Evolutionary conservation across 306 rosid genomes (phyloP).

Genomic region (Lablab purpureus): DNA sequence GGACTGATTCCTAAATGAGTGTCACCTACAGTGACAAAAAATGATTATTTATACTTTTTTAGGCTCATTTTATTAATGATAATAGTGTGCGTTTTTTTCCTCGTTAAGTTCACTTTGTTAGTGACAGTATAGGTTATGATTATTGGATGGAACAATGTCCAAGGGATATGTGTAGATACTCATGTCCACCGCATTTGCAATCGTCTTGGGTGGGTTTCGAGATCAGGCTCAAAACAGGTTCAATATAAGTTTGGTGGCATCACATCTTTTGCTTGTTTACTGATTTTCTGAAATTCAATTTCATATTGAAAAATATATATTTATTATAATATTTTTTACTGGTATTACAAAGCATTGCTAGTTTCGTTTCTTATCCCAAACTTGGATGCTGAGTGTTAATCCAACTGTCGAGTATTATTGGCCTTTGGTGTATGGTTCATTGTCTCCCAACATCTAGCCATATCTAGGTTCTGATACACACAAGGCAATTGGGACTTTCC

Average conservation of each 20-base stretch:
- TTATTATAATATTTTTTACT: too few relatives aligned
- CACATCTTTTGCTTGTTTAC: slow-evolving; percentile 19
- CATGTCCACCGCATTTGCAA: slow-evolving; percentile 95
- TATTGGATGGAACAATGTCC: slow-evolving; percentile 90
- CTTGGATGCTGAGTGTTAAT: too few relatives aligned
- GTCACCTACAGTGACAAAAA: background rate
- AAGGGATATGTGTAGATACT: slow-evolving; percentile 96
- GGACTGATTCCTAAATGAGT: background rate
- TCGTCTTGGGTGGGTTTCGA: slow-evolving; percentile 91
- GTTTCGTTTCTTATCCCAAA: too few relatives aligned
- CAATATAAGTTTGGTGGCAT: slow-evolving; percentile 27
- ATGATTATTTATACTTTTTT: background rate
- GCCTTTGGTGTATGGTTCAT: slow-evolving; percentile 4
- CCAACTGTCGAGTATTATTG: background rate
- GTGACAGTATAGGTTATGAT: slow-evolving; percentile 78
- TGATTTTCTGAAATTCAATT: slow-evolving; percentile 20
- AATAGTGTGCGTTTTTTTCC: background rate
- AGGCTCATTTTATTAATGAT: slow-evolving; percentile 41
- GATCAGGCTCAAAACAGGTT: slow-evolving; percentile 81
- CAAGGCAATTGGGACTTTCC: background rate
- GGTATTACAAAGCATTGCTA: too few relatives aligned
- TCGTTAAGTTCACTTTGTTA: slow-evolving; percentile 35
- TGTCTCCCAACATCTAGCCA: slow-evolving; percentile 17
- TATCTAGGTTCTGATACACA: slow-evolving; percentile 12
- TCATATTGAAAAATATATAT: background rate